Conservation (phyloP, 306 rosid species). For the Fagus crenata region DNA sequence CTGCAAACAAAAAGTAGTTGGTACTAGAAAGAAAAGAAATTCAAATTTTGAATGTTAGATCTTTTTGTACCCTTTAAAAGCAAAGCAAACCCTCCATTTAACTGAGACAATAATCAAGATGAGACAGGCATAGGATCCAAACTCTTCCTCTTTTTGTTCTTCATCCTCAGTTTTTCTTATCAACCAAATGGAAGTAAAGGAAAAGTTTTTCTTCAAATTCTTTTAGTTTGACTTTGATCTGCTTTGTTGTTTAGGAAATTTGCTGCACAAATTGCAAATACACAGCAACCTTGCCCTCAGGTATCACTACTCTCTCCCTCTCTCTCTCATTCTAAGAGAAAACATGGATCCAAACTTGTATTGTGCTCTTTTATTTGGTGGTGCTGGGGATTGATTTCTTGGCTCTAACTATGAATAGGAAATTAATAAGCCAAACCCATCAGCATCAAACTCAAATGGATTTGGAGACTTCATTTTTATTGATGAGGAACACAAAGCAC, state of each 20-base stretch:
- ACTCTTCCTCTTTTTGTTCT: not conserved
- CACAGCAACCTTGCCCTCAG: conserved; percentile 46
- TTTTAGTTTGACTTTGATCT: conserved; percentile 21
- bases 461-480: conserved; percentile 74
- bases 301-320: conserved; percentile 35
- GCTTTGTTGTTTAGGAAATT: conserved; percentile 52
- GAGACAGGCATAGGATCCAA: not conserved
- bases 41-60: conserved; percentile 19
- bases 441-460: conserved; percentile 34
- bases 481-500: conserved; percentile 66
- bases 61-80: conserved; percentile 6
- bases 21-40: conserved; percentile 13
- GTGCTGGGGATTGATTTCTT: conserved; percentile 24
- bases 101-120: not conserved
- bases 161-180: not conserved
- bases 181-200: not conserved
- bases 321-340: conserved; percentile 15
- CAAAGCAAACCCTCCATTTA: not conserved
- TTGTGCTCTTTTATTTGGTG: not conserved
- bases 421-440: conserved; percentile 45
- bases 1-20: not conserved
- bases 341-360: not conserved
- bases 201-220: not conserved
- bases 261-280: conserved; percentile 75
- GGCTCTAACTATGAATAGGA: conserved; percentile 39